phyloP scores from a whole-genome alignment of 73 alveolate species.

The Durusdinium trenchii region DNA sequence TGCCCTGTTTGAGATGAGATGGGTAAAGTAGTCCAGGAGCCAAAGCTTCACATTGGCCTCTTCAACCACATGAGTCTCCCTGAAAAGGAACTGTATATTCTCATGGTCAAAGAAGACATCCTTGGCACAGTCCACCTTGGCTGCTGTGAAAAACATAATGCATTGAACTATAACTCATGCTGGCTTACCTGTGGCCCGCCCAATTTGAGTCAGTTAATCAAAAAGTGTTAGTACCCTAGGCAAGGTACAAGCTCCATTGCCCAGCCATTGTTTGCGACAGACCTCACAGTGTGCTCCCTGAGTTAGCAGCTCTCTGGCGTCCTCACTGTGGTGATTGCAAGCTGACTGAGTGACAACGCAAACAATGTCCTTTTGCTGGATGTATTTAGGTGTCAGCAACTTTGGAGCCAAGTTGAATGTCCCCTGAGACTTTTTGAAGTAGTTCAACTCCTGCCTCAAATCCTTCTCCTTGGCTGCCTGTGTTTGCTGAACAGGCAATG shows the following conservation, averaged over 20 bases:
- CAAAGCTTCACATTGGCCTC: not conserved
- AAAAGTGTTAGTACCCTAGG: not conserved
- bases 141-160: too few relatives aligned
- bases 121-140: not conserved
- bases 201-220: not conserved
- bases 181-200: too few relatives aligned
- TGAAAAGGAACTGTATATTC: conserved; percentile 10
- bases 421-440: not conserved
- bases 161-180: too few relatives aligned
- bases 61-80: not conserved
- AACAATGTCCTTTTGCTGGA: not conserved
- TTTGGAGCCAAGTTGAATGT: not conserved
- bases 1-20: not conserved
- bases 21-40: not conserved
- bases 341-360: not conserved
- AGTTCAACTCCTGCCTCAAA: not conserved
- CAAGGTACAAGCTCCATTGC: not conserved
- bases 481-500: too few relatives aligned
- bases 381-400: not conserved
- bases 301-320: conserved; percentile 17
- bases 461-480: too few relatives aligned
- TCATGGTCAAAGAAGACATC: not conserved
- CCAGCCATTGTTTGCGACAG: not conserved
- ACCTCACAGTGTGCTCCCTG: not conserved
- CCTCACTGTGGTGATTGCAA: not conserved